Evolutionary conservation across 2,329 filamentous ascomycete genomes (phyloP).

Genomic region (Bertia moriformis): DNA sequence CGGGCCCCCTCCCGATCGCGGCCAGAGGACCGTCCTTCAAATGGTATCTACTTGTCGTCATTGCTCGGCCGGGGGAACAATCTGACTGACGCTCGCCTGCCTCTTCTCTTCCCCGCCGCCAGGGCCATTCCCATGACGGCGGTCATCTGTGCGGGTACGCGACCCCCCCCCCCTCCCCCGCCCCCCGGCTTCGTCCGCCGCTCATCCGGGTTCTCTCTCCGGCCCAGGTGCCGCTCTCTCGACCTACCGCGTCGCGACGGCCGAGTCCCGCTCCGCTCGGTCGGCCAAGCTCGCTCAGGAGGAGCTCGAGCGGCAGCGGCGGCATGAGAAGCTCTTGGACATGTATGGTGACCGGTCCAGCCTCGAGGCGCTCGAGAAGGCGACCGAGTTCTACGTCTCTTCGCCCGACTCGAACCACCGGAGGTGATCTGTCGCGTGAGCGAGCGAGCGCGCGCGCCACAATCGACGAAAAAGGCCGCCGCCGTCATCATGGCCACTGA

Average conservation of each 20-base stretch:
- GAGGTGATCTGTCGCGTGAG: too few relatives aligned
- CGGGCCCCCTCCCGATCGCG: neutral
- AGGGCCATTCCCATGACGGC: neutral
- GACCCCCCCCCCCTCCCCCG: too few relatives aligned
- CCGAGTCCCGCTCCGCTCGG: neutral
- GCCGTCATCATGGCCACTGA: too few relatives aligned
- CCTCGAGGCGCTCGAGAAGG: neutral
- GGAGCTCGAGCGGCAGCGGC: neutral
- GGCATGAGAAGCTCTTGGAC: neutral
- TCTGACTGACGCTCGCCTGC: too few relatives aligned
- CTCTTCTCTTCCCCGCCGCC: neutral
- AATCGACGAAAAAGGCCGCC: too few relatives aligned
- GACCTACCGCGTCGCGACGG: neutral
- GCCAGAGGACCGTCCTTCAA: too few relatives aligned
- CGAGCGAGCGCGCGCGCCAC: too few relatives aligned
- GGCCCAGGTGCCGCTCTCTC: neutral
- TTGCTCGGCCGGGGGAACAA: too few relatives aligned
- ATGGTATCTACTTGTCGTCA: too few relatives aligned
- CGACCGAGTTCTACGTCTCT: neutral
- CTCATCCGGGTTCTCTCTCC: too few relatives aligned
- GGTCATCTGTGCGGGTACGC: neutral
- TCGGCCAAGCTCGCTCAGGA: neutral
- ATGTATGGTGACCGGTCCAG: neutral
- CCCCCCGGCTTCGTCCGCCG: too few relatives aligned
- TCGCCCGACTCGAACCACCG: too few relatives aligned